Evolutionary conservation across 257 asterid genomes (phyloP).

Genomic region (Salvia miltiorrhiza): DNA sequence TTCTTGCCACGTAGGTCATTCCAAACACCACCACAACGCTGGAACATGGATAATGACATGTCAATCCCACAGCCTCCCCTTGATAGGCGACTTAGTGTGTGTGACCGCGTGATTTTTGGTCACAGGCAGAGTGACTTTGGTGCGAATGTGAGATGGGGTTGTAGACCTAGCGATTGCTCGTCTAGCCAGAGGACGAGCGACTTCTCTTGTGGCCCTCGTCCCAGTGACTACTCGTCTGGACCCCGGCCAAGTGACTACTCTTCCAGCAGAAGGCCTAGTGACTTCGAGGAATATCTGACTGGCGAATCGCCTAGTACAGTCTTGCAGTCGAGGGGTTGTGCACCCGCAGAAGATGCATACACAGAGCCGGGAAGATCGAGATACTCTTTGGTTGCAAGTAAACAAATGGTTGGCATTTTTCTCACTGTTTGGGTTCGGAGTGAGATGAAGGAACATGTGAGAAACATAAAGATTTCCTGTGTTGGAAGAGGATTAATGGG

Average conservation of each 20-base stretch:
- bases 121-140: constrained; percentile 66
- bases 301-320: constrained; percentile 81
- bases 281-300: constrained; percentile 62
- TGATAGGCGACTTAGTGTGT: constrained; percentile 75
- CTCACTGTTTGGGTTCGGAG: constrained; percentile 84
- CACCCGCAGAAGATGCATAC: constrained; percentile 43
- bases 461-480: constrained; percentile 79
- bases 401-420: constrained; percentile 94
- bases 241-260: constrained; percentile 47
- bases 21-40: constrained; percentile 76
- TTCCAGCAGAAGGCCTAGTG: constrained; percentile 65
- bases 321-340: constrained; percentile 42
- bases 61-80: constrained; percentile 59
- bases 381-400: constrained; percentile 76
- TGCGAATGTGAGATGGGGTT: constrained; percentile 44
- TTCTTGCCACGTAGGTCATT: constrained; percentile 74
- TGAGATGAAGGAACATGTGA: constrained; percentile 70
- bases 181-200: constrained; percentile 43
- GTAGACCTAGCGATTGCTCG: constrained; percentile 61
- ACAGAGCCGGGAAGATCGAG: constrained; percentile 39
- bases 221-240: constrained; percentile 29
- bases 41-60: constrained; percentile 61
- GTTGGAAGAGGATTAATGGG: constrained; percentile 97
- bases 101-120: constrained; percentile 72
- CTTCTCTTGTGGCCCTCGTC: constrained; percentile 23